Base-by-base conservation (phyloP, 306 rosid species). In the Styphnolobium japonicum region DNA sequence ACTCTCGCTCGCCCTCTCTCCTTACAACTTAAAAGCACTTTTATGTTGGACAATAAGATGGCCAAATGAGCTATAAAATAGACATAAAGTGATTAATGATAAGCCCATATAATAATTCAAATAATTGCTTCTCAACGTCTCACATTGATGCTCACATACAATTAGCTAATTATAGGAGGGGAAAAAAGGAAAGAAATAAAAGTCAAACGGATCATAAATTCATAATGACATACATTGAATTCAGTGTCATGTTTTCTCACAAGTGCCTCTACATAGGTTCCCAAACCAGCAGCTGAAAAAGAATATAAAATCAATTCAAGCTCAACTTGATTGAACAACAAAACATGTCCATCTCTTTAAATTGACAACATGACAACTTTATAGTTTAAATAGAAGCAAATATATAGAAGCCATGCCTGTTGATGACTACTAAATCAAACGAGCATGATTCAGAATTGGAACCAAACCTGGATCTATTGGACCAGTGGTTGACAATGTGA, bases 241-340 rank as follows among this genome's bases (percentile, higher is more conserved):
- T 93, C 98, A 58, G 88, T 79, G 25, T 91, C 97, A 45, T 93
- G 98, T 78, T 83, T 90, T 79, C 98, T 92, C 75, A 87, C 92
- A 76, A 93, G 98, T 52, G 97, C 97, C 87, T 93, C 98, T 23
- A 93, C 97, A 78, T 93, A 91, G 84, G 88, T 91, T 81, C 98
- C 98, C 90, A 93, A 81, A 73, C 98, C 98, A 87, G 95, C 92
- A 87, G 98, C 98, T 93, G 98, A 52, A 82, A 48, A 80, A 40
- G 18, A 80, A 84, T 49, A 79, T 15, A 27, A 75, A 70, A 84
- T 70, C 60, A 79, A 18, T 43, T 64, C 25, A 25, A 57, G 46
- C 21, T 69, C 23, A 23, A 39, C 58, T 69, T 22, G 45, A 71
- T 43, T 36, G 36, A 39, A 22, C 40, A 46, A 49, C 27, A 53